A percentile compares a stretch with the other conserved stretches of the same genome.
These are phyloP conservation scores for Torulaspora quercuum DNA, from an alignment of 805 yeast species.

Conservation along the genomic window DNA sequence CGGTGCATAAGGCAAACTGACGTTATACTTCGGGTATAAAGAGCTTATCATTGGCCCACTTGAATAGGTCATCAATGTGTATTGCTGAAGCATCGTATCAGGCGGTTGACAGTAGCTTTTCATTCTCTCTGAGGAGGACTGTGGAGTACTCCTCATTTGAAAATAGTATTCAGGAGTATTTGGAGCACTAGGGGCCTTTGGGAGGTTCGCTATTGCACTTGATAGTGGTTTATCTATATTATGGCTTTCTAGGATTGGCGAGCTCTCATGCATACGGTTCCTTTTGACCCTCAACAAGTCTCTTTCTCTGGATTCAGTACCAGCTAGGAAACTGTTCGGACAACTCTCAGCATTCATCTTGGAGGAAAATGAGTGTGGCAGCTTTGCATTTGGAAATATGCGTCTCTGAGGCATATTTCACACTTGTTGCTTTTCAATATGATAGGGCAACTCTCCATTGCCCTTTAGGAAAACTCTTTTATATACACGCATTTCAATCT, in stretches of 20 bases:
- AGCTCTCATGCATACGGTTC: slow-evolving; percentile 14
- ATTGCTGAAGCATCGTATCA: slow-evolving; percentile 21
- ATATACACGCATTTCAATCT: not conserved
- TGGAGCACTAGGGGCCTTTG: slow-evolving; percentile 7
- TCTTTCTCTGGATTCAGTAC: slow-evolving; percentile 8
- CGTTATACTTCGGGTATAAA: slow-evolving; percentile 16
- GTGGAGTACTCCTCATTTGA: slow-evolving; percentile 13
- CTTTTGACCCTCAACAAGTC: slow-evolving; percentile 11
- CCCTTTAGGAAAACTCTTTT: too few species aligned
- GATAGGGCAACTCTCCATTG: too few species aligned
- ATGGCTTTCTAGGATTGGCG: slow-evolving; percentile 12
- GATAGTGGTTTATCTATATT: slow-evolving; percentile 6
- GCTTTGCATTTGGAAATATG: slow-evolving; percentile 5
- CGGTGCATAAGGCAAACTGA: slow-evolving; percentile 13
- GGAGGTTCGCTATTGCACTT: slow-evolving; percentile 3
- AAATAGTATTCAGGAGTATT: slow-evolving; percentile 14
- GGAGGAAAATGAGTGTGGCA: slow-evolving; percentile 6
- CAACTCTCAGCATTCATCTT: slow-evolving; percentile 19
- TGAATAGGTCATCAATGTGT: slow-evolving; percentile 21
- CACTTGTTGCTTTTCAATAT: too few species aligned
- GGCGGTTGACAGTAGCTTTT: slow-evolving; percentile 10
- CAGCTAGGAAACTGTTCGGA: slow-evolving; percentile 15
- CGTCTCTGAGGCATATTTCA: slow-evolving; percentile 14
- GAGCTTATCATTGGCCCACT: slow-evolving; percentile 17
- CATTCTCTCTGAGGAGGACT: slow-evolving; percentile 8